Evolutionary conservation across 306 rosid genomes (phyloP), one percentile per base, ranked within the genome.

Genomic region (Chamaecrista fasciculata): DNA sequence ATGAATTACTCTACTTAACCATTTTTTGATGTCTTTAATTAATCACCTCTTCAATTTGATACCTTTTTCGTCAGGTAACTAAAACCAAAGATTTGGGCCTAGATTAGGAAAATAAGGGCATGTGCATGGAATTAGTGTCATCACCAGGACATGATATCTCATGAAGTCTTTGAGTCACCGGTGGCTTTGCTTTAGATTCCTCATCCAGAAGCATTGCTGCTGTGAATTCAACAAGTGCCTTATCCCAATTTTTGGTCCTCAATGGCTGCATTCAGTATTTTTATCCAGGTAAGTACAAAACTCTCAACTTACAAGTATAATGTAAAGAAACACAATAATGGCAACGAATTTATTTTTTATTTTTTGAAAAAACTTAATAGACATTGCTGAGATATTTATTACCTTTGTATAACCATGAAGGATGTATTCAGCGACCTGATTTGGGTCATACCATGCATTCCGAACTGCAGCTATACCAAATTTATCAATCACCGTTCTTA

Each of bases 81-180:
- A 37, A 55, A 39, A 39, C 46, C 40, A 48, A 61, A 66, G 64
- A 14, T 28, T 8, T 31, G 34, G 55, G 26, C 24, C 63, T 44
- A 40, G 62, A 20, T 26, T 16, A 52, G 47, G 65, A 60, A 83
- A 59, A 51, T 43, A 29, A 66, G 55, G 12, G 63, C 40, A 48
- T 53, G 64, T 65, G 49, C 29, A 70, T 24, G 58, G 78, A 79
- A 66, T 50, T 50, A 72, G 63, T 33, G 70, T 4, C 42, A 55
- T 80, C 67, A 93, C 98, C 96, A 28, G 98, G 97, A 70, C 98
- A 93, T 52, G 96, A 83, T 72, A 93, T 93, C 71, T 93, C 77
- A 31, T 70, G 68, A 62, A 93, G 97, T 76, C 93, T 82, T 78
- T 88, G 59, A 63, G 88, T 53, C 53, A 85, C 74, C 11, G 91